phyloP scores from a whole-genome alignment of 495 filamentous ascomycete species.

The Trichoderma reesei region DNA sequence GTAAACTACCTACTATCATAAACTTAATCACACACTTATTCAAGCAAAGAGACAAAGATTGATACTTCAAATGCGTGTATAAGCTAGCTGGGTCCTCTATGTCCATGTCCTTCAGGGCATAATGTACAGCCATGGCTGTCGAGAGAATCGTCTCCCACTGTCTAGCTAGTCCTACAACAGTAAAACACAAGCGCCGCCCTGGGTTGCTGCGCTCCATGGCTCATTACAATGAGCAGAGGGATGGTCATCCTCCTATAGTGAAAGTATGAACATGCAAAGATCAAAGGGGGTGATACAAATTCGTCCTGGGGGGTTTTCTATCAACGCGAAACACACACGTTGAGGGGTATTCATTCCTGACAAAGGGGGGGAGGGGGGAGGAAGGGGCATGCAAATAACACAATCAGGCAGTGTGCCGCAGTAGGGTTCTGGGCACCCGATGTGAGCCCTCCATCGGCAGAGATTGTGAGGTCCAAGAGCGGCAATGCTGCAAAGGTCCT shows the following conservation, averaged over 20 bases:
- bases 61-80: not conserved
- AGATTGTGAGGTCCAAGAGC: not conserved
- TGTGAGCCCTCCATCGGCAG: not conserved
- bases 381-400: not conserved
- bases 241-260: not conserved
- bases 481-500: not conserved
- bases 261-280: slow-evolving; percentile 1
- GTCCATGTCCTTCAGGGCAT: not conserved
- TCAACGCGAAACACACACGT: not conserved
- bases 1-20: too few relatives aligned
- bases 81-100: slow-evolving; percentile 4
- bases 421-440: not conserved
- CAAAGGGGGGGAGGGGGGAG: not conserved
- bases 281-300: not conserved
- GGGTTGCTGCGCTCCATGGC: not conserved
- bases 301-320: not conserved
- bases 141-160: not conserved
- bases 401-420: not conserved
- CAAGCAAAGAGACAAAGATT: too few relatives aligned
- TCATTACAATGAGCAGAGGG: slow-evolving; percentile 8
- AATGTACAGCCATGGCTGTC: not conserved
- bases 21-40: too few relatives aligned
- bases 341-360: not conserved
- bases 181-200: not conserved
- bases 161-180: not conserved